A percentile compares a stretch with the other conserved stretches of the same genome.
These are phyloP conservation scores for Athelia sp. DNA, from an alignment of 1,284 basidiomycete genomes.

Conservation along the genomic window DNA sequence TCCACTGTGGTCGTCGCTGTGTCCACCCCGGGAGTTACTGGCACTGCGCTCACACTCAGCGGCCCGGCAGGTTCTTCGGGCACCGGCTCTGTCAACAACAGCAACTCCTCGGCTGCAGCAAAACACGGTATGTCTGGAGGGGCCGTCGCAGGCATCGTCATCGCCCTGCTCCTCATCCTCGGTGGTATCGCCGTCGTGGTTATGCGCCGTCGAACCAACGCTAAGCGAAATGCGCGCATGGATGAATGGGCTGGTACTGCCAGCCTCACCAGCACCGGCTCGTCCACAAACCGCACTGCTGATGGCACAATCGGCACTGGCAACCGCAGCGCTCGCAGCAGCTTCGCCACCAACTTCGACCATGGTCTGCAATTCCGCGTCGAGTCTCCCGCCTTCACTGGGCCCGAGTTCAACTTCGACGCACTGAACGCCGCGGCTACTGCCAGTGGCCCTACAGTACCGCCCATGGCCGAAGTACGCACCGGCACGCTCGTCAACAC, in stretches of 20 bases:
- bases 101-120: background rate
- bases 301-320: background rate
- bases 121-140: slow-evolving; percentile 16
- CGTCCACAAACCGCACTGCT: background rate
- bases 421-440: slow-evolving; percentile 5
- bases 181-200: slow-evolving; percentile 20
- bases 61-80: no score
- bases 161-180: slow-evolving; percentile 18
- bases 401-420: background rate
- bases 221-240: slow-evolving; percentile 22
- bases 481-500: slow-evolving; percentile 15
- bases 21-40: no score
- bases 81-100: no score
- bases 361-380: slow-evolving; percentile 18
- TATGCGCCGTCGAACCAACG: slow-evolving; percentile 27
- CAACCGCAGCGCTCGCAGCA: slow-evolving; percentile 30
- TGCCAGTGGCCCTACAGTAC: slow-evolving; percentile 21
- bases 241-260: slow-evolving; percentile 1
- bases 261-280: background rate
- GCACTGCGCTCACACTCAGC: no score
- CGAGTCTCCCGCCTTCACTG: slow-evolving; percentile 9
- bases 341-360: slow-evolving; percentile 42
- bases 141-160: slow-evolving; percentile 22
- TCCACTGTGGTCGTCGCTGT: no score
- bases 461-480: slow-evolving; percentile 46